Percentiles rank a stretch among this genome's conserved stretches.
These are phyloP conservation scores for Sugiyamaella sp. DNA, from an alignment of 1,139 yeast genomes.

Conservation along the genomic window DNA sequence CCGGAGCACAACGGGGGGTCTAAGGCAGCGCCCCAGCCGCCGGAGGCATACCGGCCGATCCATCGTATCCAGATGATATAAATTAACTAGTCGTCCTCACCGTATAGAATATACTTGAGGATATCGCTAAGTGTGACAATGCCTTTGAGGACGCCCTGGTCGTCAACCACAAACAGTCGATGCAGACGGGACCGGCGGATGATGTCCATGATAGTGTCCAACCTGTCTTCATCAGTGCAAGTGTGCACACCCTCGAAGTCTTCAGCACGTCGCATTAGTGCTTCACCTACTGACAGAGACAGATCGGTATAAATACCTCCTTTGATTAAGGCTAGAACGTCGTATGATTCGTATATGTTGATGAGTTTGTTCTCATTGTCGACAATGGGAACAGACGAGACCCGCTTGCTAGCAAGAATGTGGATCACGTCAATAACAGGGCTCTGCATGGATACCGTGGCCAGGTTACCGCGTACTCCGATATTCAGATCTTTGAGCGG, in stretches of 20 bases:
- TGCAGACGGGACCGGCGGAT: constrained; percentile 90
- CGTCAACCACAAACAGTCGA: constrained; percentile 90
- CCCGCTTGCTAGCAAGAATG: constrained; percentile 72
- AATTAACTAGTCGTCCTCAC: constrained; percentile 44
- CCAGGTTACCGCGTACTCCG: constrained; percentile 60
- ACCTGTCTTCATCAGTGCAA: constrained; percentile 83
- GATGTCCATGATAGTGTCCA: constrained; percentile 91
- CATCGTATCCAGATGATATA: no score
- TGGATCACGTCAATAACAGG: constrained; percentile 96
- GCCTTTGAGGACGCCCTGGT: constrained; percentile 72
- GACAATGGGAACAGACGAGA: constrained; percentile 90
- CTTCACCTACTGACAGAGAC: constrained; percentile 93
- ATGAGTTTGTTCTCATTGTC: constrained; percentile 74
- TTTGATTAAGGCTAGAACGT: constrained; percentile 86
- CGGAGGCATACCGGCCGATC: background rate
- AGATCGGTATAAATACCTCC: constrained; percentile 94
- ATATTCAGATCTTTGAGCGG: constrained; percentile 74
- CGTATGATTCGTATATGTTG: constrained; percentile 96
- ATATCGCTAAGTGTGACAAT: constrained; percentile 93
- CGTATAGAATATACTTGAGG: constrained; percentile 76
- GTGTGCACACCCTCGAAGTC: constrained; percentile 99
- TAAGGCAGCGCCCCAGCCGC: constrained; percentile 12
- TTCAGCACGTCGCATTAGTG: constrained; percentile 89
- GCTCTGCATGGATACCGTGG: constrained; percentile 85
- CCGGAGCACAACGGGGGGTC: no score